Base-by-base conservation (phyloP, 2,329 filamentous ascomycete species). In the Chalara sp. region DNA sequence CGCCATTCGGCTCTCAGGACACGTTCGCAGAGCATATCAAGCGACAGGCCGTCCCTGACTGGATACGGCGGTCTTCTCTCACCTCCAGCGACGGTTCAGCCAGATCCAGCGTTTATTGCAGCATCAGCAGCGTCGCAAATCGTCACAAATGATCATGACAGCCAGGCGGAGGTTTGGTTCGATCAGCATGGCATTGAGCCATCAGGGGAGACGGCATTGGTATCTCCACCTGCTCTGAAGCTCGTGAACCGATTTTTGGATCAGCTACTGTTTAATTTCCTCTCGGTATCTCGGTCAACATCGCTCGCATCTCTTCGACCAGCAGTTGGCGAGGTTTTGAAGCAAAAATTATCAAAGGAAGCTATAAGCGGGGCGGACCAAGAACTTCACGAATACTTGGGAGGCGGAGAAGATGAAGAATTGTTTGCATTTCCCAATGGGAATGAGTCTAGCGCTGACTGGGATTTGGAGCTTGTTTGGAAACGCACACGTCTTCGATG, bases 391-490 rank as follows among this genome's bases (percentile, higher is more conserved):
- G 92, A 96, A 65, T 93, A 96, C 56, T 76, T 96, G 43, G 90
- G 89, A 1, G 87, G 80, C 32, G 81, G 78, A 12, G 86, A 88
- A 32, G 84, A 92, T 45, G 89, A 93, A 37, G 85, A 89, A 39
- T 72, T 83, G 32, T 70, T 73, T 5, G 75, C 77, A 11, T 72
- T 80, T n/a, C 70, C 79, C 43, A 75, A 76, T 29, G 69, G 75
- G 3, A 67, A 71, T 43, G 71, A 74, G 32, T 68, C 74, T 2
- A 68, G 71, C 8, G 75, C 76, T 2, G 81, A 86, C 58, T 97
- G 92, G 81, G 90, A 97, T 65, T 73, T 95, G n/a, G 88, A 96
- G 65, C 76, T 91, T 50, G 85, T 91, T 13, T 99, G 93, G 91
- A 96, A 95, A 72, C 81, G 93, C 58, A 93, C 91, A 0, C 83